A percentile compares a stretch with the other conserved stretches of the same genome.
These are phyloP conservation scores for Aspergillus heteromorphus DNA, from an alignment of 495 filamentous ascomycete genomes.

Conservation along the genomic window DNA sequence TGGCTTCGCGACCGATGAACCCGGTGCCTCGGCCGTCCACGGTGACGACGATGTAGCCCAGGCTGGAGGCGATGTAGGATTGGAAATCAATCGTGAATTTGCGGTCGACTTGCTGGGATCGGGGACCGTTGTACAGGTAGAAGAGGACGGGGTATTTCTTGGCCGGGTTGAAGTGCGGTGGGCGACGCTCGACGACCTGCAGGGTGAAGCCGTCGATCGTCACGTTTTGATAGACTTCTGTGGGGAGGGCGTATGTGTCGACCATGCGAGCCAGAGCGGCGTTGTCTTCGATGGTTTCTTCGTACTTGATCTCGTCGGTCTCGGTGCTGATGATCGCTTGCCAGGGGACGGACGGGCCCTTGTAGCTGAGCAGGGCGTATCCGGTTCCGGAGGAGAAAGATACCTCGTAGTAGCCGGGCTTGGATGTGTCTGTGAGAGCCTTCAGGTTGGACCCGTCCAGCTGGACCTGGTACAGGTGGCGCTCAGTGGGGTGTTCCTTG, in stretches of 20 bases:
- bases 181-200: constrained; percentile 84
- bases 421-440: constrained; percentile 67
- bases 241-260: constrained; percentile 73
- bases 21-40: constrained; percentile 93
- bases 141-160: constrained; percentile 93
- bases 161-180: constrained; percentile 79
- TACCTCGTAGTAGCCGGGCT: constrained; percentile 76
- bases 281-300: constrained; percentile 75
- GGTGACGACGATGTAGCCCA: constrained; percentile 95
- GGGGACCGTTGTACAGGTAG: constrained; percentile 85
- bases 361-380: constrained; percentile 76
- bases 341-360: constrained; percentile 83
- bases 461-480: constrained; percentile 85
- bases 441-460: constrained; percentile 69
- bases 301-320: constrained; percentile 54
- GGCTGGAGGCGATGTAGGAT: constrained; percentile 73
- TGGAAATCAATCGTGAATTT: constrained; percentile 84
- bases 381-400: constrained; percentile 79
- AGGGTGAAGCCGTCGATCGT: constrained; percentile 73
- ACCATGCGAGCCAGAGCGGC: constrained; percentile 59
- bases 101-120: constrained; percentile 80
- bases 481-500: constrained; percentile 78
- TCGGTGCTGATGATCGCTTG: constrained; percentile 86
- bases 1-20: constrained; percentile 77
- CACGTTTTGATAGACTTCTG: constrained; percentile 78